A percentile compares a stretch with the other conserved stretches of the same genome.
These are phyloP conservation scores for Euphorbia peplus DNA, from an alignment of 345 rosid genomes.

Conservation along the genomic window DNA sequence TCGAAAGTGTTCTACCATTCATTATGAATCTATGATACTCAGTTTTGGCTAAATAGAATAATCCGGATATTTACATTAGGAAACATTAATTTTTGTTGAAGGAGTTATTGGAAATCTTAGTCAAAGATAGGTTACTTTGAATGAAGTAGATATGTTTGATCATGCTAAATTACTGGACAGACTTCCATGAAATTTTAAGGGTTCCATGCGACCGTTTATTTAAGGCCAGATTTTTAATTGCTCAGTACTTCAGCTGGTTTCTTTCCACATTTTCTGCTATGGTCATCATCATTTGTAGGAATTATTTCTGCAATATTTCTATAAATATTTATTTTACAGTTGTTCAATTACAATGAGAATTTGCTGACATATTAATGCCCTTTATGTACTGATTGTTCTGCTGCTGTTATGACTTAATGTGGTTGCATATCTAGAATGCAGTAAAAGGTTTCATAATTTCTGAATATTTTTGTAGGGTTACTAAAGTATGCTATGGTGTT, in stretches of 20 bases:
- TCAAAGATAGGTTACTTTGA: background rate
- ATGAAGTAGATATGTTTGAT: background rate
- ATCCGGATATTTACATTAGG: background rate
- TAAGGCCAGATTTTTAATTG: background rate
- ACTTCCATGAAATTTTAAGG: background rate
- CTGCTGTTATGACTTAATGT: background rate
- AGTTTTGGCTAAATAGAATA: background rate
- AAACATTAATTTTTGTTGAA: background rate
- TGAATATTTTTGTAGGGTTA: conserved; percentile 44
- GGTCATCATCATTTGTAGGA: too few relatives aligned
- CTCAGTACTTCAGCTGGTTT: background rate
- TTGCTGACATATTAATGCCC: background rate
- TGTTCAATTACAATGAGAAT: background rate
- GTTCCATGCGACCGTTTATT: background rate
- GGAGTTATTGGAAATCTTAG: background rate
- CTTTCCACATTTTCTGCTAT: background rate
- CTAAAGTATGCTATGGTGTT: conserved; percentile 41
- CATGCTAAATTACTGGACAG: background rate
- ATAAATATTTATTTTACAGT: too few relatives aligned
- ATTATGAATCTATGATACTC: background rate
- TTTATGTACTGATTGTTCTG: background rate
- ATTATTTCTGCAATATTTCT: too few relatives aligned
- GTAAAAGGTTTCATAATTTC: conserved; percentile 15
- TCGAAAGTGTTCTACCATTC: background rate
- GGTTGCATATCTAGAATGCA: background rate